phyloP scores from a whole-genome alignment of 2,329 filamentous ascomycete species.

The Teratosphaeria nubilosa region DNA sequence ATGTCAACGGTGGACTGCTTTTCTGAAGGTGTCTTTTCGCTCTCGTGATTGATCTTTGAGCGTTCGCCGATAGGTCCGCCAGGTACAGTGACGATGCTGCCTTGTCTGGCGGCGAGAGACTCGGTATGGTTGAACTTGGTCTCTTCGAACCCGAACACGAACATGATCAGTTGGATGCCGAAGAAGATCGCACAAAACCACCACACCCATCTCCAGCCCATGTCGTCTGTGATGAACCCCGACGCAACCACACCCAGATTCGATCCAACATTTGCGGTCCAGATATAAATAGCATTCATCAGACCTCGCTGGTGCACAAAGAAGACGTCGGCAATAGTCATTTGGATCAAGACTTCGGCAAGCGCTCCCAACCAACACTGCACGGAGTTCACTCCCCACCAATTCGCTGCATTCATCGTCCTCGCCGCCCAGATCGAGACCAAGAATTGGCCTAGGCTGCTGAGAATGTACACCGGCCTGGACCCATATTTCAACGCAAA shows the following conservation, averaged over 20 bases:
- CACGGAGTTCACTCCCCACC: slow-evolving; percentile 35
- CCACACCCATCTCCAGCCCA: slow-evolving; percentile 41
- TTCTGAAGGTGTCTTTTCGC: not conserved
- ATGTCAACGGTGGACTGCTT: slow-evolving; percentile 3
- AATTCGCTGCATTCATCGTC: slow-evolving; percentile 32
- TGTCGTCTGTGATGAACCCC: slow-evolving; percentile 31
- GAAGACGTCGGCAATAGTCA: slow-evolving; percentile 37
- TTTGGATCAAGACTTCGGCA: slow-evolving; percentile 44
- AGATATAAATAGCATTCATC: slow-evolving; percentile 40
- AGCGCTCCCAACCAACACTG: slow-evolving; percentile 37
- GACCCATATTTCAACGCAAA: slow-evolving; percentile 43
- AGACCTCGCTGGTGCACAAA: slow-evolving; percentile 36
- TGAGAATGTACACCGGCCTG: slow-evolving; percentile 41
- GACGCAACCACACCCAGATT: slow-evolving; percentile 32
- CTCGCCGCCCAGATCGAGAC: slow-evolving; percentile 40
- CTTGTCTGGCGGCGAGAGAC: slow-evolving; percentile 11
- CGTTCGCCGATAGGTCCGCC: not conserved
- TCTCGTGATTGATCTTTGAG: not conserved
- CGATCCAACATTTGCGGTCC: slow-evolving; percentile 24
- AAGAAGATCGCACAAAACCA: slow-evolving; percentile 38
- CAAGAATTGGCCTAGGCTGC: slow-evolving; percentile 38
- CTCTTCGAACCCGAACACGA: slow-evolving; percentile 38
- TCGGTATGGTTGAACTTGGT: slow-evolving; percentile 17
- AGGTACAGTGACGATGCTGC: slow-evolving; percentile 11
- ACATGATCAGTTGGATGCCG: slow-evolving; percentile 27